Evolutionary conservation across 2,329 filamentous ascomycete species (phyloP).

Genomic region (Rhytidhysteron rufulum): DNA sequence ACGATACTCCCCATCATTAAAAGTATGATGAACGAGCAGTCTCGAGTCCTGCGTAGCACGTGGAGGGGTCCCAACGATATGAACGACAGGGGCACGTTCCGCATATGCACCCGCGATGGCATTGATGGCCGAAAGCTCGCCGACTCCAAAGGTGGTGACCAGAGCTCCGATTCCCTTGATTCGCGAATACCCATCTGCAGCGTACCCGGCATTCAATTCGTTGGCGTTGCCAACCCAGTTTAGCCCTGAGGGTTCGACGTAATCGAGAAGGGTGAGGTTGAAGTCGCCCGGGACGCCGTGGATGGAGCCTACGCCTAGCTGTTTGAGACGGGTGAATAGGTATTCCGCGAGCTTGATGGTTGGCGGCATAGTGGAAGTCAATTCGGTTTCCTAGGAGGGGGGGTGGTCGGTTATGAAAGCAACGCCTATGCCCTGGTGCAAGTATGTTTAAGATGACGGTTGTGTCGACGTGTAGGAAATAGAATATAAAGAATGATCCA

Average conservation of each 20-base stretch:
- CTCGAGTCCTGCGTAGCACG: conserved; percentile 42
- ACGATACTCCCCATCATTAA: conserved; percentile 56
- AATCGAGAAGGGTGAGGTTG: conserved; percentile 31
- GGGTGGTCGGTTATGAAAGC: too few relatives aligned
- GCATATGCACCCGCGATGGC: conserved; percentile 71
- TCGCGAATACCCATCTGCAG: conserved; percentile 53
- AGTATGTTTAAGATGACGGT: too few relatives aligned
- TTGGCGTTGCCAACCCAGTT: conserved; percentile 49
- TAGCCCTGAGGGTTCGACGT: conserved; percentile 32
- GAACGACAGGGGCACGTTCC: conserved; percentile 65
- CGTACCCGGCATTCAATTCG: conserved; percentile 53
- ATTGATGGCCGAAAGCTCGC: conserved; percentile 65
- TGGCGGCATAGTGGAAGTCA: too few relatives aligned
- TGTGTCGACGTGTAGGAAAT: too few relatives aligned
- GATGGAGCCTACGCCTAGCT: conserved; percentile 42
- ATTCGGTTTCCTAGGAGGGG: too few relatives aligned
- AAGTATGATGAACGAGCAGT: conserved; percentile 60
- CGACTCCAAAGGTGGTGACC: conserved; percentile 73
- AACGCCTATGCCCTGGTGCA: too few relatives aligned
- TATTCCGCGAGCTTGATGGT: conserved; percentile 28
- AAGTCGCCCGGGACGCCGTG: conserved; percentile 47
- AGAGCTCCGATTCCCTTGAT: conserved; percentile 60
- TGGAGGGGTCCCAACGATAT: conserved; percentile 54
- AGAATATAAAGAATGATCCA: too few relatives aligned
- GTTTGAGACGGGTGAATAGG: conserved; percentile 36